Base-by-base conservation (phyloP, 1,139 yeast genomes). In the Yamadazyma triangularis region DNA sequence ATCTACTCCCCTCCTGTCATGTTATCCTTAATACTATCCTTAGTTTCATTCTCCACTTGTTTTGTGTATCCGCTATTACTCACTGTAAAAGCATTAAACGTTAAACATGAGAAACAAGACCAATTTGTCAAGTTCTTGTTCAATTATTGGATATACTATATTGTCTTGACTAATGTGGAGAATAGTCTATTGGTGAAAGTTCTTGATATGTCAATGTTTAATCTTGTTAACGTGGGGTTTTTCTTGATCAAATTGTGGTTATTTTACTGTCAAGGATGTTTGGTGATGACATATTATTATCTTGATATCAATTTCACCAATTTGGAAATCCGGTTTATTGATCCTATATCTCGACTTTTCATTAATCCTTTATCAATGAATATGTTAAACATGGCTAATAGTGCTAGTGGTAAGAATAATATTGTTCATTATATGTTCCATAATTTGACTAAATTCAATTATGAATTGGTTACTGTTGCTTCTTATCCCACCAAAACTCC, bases 231-330 rank as follows among this genome's bases (percentile, higher is more conserved):
- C 9, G 8, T 46, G 4, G 5, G 32, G 8, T 40, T 44, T 21
- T 42, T 47, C 14, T 24, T 31, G 1, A 11, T 47, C 4, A 52
- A 50, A 29, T 21, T 48, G 10, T 56, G 62, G 62, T 41, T 56
- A 22, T 53, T 56, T 32, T 56, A 51, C 33, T 44, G 47, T 24
- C 56, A 55, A 34, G 62, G 58, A 2, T 52, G 57, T 32, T 39
- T 53, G 14, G 43, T 51, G 4, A 15, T 51, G 4, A 49, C 41
- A 9, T 41, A 44, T 26, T 44, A 42, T 26, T 40, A 42, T 29
- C 13, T 34, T 11, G 32, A 32, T 28, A 21, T 31, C 8, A 22
- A 11, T 22, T 22, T 22, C n/a, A 8, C 13, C 6, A 12, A n/a
- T 12, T 15, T 18, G 6, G 20, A 18, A 18, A 18, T 9, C 6